phyloP scores from a whole-genome alignment of 176 grass and related monocot species.

The Juncus effusus region DNA sequence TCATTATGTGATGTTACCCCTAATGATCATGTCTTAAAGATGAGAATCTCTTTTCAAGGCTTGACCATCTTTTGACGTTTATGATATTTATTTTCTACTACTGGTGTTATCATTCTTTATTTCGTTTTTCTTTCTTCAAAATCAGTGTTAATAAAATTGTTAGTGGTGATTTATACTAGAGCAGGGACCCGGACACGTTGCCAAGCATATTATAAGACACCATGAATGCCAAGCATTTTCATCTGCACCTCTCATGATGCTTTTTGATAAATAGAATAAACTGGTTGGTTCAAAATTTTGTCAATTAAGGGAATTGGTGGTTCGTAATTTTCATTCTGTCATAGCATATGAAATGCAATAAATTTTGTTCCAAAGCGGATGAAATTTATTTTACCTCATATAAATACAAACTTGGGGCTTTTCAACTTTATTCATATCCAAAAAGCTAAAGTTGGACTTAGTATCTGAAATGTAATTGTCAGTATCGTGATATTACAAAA shows the following conservation, averaged over 20 bases:
- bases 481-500: too few species aligned
- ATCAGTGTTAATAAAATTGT: too few species aligned
- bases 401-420: too few species aligned
- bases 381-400: too few species aligned
- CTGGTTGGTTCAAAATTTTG: neutral
- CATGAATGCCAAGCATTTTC: slow-evolving; percentile 13
- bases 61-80: slow-evolving; percentile 13
- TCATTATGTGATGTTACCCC: slow-evolving; percentile 12
- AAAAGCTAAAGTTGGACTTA: too few species aligned
- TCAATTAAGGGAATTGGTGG: neutral
- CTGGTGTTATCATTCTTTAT: neutral
- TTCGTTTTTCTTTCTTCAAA: neutral
- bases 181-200: slow-evolving; percentile 5
- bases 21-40: slow-evolving; percentile 12
- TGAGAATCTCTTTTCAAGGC: slow-evolving; percentile 8
- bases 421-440: too few species aligned
- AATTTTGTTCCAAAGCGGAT: too few species aligned
- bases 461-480: too few species aligned
- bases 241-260: neutral
- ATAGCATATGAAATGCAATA: too few species aligned
- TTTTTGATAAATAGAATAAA: neutral
- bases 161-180: too few species aligned
- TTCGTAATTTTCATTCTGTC: too few species aligned
- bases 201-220: neutral
- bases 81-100: slow-evolving; percentile 3